Evolutionary conservation across 805 yeast species (phyloP), one percentile per base, ranked within the genome.

Genomic region (Ogataea pignaliae): DNA sequence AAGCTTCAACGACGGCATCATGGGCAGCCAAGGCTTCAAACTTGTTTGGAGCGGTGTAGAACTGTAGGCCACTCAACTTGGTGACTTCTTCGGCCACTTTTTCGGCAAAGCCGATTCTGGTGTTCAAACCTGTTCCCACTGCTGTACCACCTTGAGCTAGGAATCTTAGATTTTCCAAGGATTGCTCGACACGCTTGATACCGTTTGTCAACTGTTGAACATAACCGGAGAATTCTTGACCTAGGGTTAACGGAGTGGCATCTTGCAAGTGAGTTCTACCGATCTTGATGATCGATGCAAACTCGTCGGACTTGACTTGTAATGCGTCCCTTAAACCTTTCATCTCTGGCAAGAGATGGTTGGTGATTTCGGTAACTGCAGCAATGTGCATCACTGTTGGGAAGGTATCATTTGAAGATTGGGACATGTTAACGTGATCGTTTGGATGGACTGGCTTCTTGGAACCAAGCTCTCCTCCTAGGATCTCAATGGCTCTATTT

Each of bases 141-240:
- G 99, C 99, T 51, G 99, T 93, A 73, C 99, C 99, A 74, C 99
- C 99, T 76, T 93, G 99, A 39, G 99, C 99, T 57, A 93, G 79
- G 65, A 65, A 80, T 60, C 83, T 76, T 65, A 93, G 76, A 69
- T 81, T 81, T 55, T 87, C 87, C 54, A 93, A 77, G 41, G 84
- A 68, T 51, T 71, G 71, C 72, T 88, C 88, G 48, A 93, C 85
- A 67, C 99, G 81, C 55, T 71, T 84, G 55, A 93, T 84, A 65
- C 97, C 98, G 65, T 89, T 87, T 59, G 85, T 79, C 53, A 93
- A 68, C 74, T 93, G 99, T 66, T 87, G 91, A 42, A 85, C 96
- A 71, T 93, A 93, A 50, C 99, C 99, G 44, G 91, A 81, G 70
- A 93, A 93, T 72, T 93, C 99, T 73, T 93, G 99, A 53, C 99